Base-by-base conservation (phyloP, 768 basidiomycete genomes). In the Calocera viscosa region DNA sequence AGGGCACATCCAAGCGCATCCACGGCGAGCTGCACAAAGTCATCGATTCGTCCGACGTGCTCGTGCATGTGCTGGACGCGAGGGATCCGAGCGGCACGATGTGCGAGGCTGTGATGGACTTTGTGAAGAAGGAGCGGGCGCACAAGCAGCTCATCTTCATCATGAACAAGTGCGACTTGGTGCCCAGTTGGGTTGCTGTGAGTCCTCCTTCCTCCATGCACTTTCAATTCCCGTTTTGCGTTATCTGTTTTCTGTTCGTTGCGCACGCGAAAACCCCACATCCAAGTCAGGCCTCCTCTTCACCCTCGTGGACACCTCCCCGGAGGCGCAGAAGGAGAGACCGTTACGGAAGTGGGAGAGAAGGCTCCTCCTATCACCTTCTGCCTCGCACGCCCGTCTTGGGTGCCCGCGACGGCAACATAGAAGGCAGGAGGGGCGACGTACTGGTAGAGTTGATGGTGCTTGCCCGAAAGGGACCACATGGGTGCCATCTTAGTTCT, bases 11-110 rank as follows among this genome's bases (percentile, higher is more conserved):
- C 12, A 82, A 89, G 38, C 87, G 95, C 24, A 99, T 99, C 68
- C 98, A 96, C 77, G 94, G 94, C 68, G 95, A 99, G 76, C 80
- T 98, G 7, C 98, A 99, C 83, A 99, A 99, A 77, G 95, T 99
- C 70, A 93, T 99, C 73, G 96, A 99, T 75, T 99, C 95, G 1
- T 95, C 93, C 7, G 95, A 99, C 74, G 92, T 98, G 43, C 83
- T 99, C 67, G 82, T 99, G 35, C 95, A 99, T 74, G 84, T 99
- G 64, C 80, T 99, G 68, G 95, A 99, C 76, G 94, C 95, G 19
- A 84, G 95, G 47, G 95, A 98, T 76, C 95, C 95, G 0, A 75
- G 96, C 63, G 96, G 96, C 2, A 98, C 96, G 32, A 83, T 95
- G 74, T 99, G 95, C 77, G 88, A 94, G 74, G 92, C 90, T 14